These are phyloP conservation scores for Sclerotinia trifoliorum DNA, from an alignment of 2,329 filamentous ascomycete species.

Conservation along the genomic window DNA sequence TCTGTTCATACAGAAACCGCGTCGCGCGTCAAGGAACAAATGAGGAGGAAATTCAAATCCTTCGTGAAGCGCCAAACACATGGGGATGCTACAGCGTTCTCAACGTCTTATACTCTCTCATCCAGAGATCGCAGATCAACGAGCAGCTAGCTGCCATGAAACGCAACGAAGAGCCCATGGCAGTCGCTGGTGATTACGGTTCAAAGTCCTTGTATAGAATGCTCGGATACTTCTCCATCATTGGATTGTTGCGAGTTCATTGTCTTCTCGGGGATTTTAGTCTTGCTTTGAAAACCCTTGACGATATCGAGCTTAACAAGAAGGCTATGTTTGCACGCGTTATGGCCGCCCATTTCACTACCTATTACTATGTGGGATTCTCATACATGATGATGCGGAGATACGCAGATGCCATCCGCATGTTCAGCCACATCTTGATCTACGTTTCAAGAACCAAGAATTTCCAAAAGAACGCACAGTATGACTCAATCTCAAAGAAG, in stretches of 20 bases:
- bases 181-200: conserved; percentile 93
- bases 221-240: conserved; percentile 99
- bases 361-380: conserved; percentile 99
- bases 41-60: conserved; percentile 86
- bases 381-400: conserved; percentile 99
- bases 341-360: conserved; percentile 99
- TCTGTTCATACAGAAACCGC: conserved; percentile 93
- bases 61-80: conserved; percentile 96
- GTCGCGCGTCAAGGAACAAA: conserved; percentile 80
- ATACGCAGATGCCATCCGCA: conserved; percentile 98
- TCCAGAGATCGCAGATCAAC: conserved; percentile 96
- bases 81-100: conserved; percentile 99
- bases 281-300: conserved; percentile 95
- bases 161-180: conserved; percentile 83
- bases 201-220: conserved; percentile 93
- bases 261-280: conserved; percentile 96
- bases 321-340: conserved; percentile 99
- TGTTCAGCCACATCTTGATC: conserved; percentile 99
- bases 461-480: conserved; percentile 98
- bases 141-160: conserved; percentile 96
- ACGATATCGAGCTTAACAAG: conserved; percentile 99
- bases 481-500: conserved; percentile 99
- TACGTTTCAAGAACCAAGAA: conserved; percentile 99
- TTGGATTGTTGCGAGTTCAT: conserved; percentile 93
- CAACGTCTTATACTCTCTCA: conserved; percentile 98